Conservation (phyloP, 1,284 basidiomycete species). For the Cryptococcus jaspeensis region DNA sequence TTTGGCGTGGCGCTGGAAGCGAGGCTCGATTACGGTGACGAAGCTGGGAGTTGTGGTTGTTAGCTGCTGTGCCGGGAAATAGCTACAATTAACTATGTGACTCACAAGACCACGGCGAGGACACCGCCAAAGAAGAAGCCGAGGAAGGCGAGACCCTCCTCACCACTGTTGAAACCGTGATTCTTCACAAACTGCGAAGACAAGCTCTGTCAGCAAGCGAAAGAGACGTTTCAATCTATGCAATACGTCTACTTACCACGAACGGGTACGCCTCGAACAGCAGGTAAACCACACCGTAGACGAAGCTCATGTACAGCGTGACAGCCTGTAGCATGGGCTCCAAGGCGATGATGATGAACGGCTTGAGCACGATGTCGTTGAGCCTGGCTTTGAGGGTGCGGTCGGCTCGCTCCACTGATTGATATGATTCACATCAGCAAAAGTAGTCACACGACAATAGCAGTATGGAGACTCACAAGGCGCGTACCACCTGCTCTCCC, state of each 20-base stretch:
- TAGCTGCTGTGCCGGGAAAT: not conserved
- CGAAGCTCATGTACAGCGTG: conserved; percentile 63
- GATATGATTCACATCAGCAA: not conserved
- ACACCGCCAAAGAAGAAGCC: conserved; percentile 54
- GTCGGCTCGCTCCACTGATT: conserved; percentile 32
- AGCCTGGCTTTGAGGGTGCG: conserved; percentile 36
- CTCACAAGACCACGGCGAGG: conserved; percentile 33
- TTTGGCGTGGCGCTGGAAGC: conserved; percentile 32
- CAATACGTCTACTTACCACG: conserved; percentile 22
- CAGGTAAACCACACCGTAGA: conserved; percentile 48
- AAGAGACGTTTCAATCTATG: not conserved
- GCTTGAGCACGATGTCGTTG: conserved; percentile 58
- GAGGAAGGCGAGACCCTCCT: conserved; percentile 55
- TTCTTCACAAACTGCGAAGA: conserved; percentile 40
- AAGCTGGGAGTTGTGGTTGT: conserved; percentile 15
- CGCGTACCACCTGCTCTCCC: conserved; percentile 63
- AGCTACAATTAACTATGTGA: not conserved
- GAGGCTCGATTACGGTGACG: conserved; percentile 31
- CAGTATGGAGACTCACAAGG: conserved; percentile 39
- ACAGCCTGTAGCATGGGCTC: conserved; percentile 75
- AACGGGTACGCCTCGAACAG: conserved; percentile 53
- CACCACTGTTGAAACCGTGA: conserved; percentile 55
- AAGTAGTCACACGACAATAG: not conserved
- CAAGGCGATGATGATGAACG: conserved; percentile 64
- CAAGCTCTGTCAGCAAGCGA: not conserved